Evolutionary conservation across 371 early-diverging fungal species (phyloP).

Genomic region (Mucor indicus): DNA sequence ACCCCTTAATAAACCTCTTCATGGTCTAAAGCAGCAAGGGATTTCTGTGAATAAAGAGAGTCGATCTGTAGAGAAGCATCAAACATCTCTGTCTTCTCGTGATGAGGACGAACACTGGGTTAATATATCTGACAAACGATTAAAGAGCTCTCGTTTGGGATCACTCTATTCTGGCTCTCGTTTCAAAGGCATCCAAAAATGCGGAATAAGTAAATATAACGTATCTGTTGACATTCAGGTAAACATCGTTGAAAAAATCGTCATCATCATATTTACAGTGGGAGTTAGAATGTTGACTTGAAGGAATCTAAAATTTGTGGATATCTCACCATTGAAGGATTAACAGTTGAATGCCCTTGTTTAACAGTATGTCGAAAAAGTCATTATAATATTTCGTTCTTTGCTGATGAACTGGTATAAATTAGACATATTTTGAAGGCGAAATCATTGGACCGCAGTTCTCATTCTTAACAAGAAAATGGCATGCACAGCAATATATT

Average conservation of each 20-base stretch:
- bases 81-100: slow-evolving; percentile 28
- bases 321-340: slow-evolving; percentile 76
- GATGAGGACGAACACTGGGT: slow-evolving; percentile 35
- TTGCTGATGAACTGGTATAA: no score
- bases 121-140: slow-evolving; percentile 34
- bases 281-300: slow-evolving; percentile 72
- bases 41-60: no score
- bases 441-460: slow-evolving; percentile 80
- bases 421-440: slow-evolving; percentile 78
- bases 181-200: slow-evolving; percentile 72
- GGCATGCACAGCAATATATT: slow-evolving; percentile 78
- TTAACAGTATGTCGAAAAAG: slow-evolving; percentile 35
- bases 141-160: slow-evolving; percentile 28
- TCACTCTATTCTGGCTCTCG: slow-evolving; percentile 65
- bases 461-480: slow-evolving; percentile 80
- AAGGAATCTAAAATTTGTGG: slow-evolving; percentile 71
- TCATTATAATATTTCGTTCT: no score
- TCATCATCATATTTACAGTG: no score
- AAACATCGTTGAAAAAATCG: no score
- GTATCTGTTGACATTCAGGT: slow-evolving; percentile 80
- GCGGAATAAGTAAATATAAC: slow-evolving; percentile 64
- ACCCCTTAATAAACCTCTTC: not conserved
- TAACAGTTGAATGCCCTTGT: slow-evolving; percentile 71
- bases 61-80: no score
- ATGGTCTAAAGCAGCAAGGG: no score